Percentiles rank a stretch among this genome's conserved stretches.
These are phyloP conservation scores for Lachancea mirantina DNA, from an alignment of 805 yeast genomes.

Conservation along the genomic window DNA sequence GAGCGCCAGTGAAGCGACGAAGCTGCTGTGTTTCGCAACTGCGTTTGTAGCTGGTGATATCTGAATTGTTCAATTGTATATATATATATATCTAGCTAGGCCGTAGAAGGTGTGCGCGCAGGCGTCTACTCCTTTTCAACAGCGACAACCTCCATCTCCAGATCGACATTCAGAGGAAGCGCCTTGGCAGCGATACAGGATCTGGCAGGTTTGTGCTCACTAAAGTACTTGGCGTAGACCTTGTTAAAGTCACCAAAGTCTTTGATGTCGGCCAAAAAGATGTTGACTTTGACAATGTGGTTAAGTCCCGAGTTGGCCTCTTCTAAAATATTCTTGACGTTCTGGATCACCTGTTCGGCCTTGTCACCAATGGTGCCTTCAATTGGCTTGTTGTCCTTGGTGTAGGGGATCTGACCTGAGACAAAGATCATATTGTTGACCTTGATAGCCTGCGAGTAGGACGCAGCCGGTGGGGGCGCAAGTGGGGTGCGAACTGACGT, in stretches of 20 bases:
- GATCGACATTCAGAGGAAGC: slow-evolving; percentile 79
- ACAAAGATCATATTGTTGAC: slow-evolving; percentile 83
- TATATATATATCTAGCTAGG: too few species aligned
- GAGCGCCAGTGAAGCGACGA: too few species aligned
- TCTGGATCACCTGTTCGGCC: slow-evolving; percentile 66
- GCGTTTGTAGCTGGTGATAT: too few species aligned
- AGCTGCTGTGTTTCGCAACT: too few species aligned
- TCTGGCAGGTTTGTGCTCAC: slow-evolving; percentile 85
- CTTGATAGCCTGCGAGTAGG: slow-evolving; percentile 93
- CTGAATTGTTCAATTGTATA: too few species aligned
- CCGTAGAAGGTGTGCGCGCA: too few species aligned
- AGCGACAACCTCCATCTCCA: slow-evolving; percentile 90
- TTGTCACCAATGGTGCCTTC: slow-evolving; percentile 71
- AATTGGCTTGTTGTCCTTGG: slow-evolving; percentile 72
- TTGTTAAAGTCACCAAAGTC: slow-evolving; percentile 79
- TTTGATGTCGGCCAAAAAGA: slow-evolving; percentile 86
- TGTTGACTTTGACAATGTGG: slow-evolving; percentile 76
- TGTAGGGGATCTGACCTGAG: slow-evolving; percentile 92
- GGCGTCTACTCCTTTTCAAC: slow-evolving; percentile 46
- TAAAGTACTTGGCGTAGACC: slow-evolving; percentile 74
- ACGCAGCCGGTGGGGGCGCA: slow-evolving; percentile 96
- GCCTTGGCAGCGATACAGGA: slow-evolving; percentile 93
- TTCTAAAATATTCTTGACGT: slow-evolving; percentile 63
- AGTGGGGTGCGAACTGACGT: slow-evolving; percentile 54
- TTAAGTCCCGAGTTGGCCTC: slow-evolving; percentile 81